Evolutionary conservation across 345 rosid species (phyloP).

Genomic region (Eucalyptus cloeziana): DNA sequence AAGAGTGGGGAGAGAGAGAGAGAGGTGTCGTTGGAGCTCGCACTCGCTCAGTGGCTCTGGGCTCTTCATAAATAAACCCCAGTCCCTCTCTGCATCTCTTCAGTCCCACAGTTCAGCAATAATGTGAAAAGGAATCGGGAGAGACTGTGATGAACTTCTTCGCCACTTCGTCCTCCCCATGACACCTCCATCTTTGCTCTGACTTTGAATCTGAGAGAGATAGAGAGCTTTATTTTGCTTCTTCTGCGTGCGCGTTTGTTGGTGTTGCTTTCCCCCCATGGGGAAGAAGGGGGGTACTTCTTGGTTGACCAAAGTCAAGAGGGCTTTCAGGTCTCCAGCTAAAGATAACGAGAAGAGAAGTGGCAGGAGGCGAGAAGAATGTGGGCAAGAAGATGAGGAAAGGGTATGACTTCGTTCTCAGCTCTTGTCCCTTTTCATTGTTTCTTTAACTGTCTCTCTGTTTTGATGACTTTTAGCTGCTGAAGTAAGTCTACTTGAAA

Average conservation of each 20-base stretch:
- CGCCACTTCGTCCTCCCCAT: neutral
- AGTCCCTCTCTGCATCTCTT: neutral
- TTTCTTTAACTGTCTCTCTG: neutral
- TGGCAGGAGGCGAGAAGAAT: conserved; percentile 22
- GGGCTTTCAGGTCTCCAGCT: conserved; percentile 72
- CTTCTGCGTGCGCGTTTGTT: neutral
- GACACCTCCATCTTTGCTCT: neutral
- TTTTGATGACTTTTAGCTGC: neutral
- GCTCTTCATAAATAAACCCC: conserved; percentile 2
- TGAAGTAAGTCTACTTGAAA: neutral
- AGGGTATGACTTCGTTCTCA: conserved; percentile 16
- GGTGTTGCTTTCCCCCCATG: conserved; percentile 10
- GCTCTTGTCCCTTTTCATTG: neutral
- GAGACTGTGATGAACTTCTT: neutral
- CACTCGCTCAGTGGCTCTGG: conserved; percentile 2
- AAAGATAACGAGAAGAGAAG: conserved; percentile 44
- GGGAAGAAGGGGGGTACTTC: conserved; percentile 58
- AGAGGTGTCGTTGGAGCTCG: neutral
- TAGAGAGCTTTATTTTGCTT: neutral
- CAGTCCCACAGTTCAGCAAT: neutral
- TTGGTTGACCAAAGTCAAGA: conserved; percentile 75
- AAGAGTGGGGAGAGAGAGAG: neutral
- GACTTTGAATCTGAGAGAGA: neutral
- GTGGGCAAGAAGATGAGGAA: conserved; percentile 36
- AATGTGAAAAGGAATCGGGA: neutral